phyloP scores from a whole-genome alignment of 768 basidiomycete species.

The Auriscalpium microsporum region DNA sequence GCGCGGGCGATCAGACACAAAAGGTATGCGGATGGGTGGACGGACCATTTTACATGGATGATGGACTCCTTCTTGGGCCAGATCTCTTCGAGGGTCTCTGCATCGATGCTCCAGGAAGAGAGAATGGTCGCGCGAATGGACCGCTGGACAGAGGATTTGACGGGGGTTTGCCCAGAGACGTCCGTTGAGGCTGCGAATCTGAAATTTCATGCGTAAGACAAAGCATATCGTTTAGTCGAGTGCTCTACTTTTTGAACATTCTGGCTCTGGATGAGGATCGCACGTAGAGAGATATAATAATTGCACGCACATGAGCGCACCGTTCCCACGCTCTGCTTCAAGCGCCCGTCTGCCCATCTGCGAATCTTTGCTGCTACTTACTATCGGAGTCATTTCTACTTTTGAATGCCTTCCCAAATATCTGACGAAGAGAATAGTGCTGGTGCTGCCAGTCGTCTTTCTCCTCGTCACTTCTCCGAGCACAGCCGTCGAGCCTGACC shows the following conservation, averaged over 20 bases:
- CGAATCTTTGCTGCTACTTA: too few species aligned
- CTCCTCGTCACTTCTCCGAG: too few species aligned
- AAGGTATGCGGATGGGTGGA: conserved; percentile 11
- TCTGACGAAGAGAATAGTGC: too few species aligned
- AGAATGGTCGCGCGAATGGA: conserved; percentile 74
- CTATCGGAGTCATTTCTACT: too few species aligned
- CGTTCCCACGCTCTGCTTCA: too few species aligned
- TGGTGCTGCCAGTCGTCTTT: too few species aligned
- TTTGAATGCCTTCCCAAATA: too few species aligned
- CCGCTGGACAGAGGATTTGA: conserved; percentile 91
- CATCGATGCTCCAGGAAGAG: conserved; percentile 74
- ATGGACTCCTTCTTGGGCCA: conserved; percentile 99
- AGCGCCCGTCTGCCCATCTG: too few species aligned
- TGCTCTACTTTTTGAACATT: conserved; percentile 76
- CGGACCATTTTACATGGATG: conserved; percentile 90
- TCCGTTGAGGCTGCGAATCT: conserved; percentile 74
- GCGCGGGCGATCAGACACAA: conserved; percentile 10
- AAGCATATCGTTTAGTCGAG: not conserved
- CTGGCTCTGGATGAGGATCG: not conserved
- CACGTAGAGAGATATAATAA: too few species aligned
- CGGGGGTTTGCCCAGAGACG: conserved; percentile 80
- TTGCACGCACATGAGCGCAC: too few species aligned
- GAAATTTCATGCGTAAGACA: not conserved
- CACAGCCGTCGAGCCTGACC: too few species aligned
- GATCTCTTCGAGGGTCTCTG: conserved; percentile 77